Evolutionary conservation across 768 basidiomycete species (phyloP).

Genomic region (Pleurotus tuoliensis): DNA sequence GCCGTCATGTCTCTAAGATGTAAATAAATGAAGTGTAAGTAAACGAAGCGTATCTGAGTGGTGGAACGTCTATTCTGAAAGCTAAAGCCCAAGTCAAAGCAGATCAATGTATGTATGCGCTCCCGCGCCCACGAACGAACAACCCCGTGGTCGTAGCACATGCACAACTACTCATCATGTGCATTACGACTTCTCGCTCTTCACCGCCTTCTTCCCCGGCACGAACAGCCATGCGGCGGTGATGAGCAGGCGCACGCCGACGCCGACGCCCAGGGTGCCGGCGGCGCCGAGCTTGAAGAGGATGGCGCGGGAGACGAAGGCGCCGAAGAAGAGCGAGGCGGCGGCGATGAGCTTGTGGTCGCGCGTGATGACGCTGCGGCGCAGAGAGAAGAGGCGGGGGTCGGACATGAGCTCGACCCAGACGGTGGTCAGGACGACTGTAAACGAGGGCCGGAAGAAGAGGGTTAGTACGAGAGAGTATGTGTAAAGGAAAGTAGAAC

Average conservation of each 20-base stretch:
- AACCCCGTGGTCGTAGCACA: no score
- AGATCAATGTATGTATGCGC: no score
- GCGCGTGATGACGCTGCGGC: slow-evolving; percentile 49
- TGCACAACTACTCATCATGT: no score
- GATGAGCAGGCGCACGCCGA: slow-evolving; percentile 59
- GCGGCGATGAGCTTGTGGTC: slow-evolving; percentile 74
- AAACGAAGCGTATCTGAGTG: no score
- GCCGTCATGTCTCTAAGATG: no score
- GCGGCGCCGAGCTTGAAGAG: slow-evolving; percentile 58
- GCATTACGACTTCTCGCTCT: no score
- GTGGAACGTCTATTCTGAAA: no score
- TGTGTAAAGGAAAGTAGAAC: slow-evolving; percentile 19
- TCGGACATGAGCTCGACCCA: slow-evolving; percentile 89
- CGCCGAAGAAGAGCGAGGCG: slow-evolving; percentile 68
- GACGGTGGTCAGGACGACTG: slow-evolving; percentile 83
- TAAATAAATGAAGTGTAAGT: no score
- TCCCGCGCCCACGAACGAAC: no score
- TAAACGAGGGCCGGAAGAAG: no score
- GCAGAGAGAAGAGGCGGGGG: slow-evolving; percentile 63
- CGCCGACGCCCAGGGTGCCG: slow-evolving; percentile 61
- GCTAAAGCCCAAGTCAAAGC: no score
- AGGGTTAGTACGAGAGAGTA: background rate
- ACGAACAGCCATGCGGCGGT: slow-evolving; percentile 65
- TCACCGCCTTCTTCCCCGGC: slow-evolving; percentile 31
- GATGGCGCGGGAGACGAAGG: slow-evolving; percentile 60